Conservation (phyloP, 768 basidiomycete species). For the Podaxis pistillaris region DNA sequence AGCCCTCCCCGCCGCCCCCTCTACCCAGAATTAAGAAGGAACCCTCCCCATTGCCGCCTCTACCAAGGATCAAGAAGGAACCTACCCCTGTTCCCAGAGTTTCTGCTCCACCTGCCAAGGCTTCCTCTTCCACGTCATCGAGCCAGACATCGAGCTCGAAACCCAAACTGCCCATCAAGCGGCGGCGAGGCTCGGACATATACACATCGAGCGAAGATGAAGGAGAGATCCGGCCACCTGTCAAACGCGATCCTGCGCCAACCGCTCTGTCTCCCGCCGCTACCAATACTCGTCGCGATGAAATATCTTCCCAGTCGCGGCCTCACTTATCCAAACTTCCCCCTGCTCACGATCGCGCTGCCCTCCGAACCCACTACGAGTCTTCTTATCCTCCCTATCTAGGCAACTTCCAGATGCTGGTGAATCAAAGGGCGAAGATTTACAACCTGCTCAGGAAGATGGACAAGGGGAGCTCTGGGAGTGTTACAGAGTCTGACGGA, state of each 20-base stretch:
- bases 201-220: constrained; percentile 72
- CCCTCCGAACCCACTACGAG: constrained; percentile 53
- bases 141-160: constrained; percentile 11
- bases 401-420: constrained; percentile 41
- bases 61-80: constrained; percentile 17
- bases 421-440: constrained; percentile 49
- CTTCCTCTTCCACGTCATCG: constrained; percentile 15
- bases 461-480: constrained; percentile 31
- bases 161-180: constrained; percentile 25
- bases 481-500: constrained; percentile 49
- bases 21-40: constrained; percentile 13
- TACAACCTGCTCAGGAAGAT: constrained; percentile 47
- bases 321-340: constrained; percentile 29
- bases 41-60: constrained; percentile 19
- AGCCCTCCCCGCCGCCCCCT: constrained; percentile 16
- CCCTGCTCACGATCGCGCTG: constrained; percentile 43
- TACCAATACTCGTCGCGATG: constrained; percentile 1
- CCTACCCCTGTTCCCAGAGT: neutral
- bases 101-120: constrained; percentile 14
- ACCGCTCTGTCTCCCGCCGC: neutral
- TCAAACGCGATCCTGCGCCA: constrained; percentile 4
- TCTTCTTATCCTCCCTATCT: constrained; percentile 53
- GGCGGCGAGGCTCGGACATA: constrained; percentile 54
- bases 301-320: constrained; percentile 28
- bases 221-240: constrained; percentile 27